Percentiles rank a stretch among this genome's conserved stretches.
Conservation (phyloP, 805 yeast species). For the Candida stauntonica region DNA sequence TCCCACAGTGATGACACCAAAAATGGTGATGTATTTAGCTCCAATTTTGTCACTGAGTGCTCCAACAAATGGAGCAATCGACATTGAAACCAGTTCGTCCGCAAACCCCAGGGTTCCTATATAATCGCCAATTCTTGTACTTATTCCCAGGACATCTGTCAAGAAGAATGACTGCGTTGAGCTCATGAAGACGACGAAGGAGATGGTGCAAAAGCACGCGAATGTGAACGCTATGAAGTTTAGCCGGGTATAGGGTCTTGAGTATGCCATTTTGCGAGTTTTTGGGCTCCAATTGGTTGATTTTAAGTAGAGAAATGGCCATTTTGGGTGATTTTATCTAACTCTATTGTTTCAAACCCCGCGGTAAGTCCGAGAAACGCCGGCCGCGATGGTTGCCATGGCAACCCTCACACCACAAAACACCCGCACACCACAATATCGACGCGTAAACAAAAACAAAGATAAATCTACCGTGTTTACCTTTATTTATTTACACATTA, state of each 20-base stretch:
- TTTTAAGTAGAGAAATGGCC: too few relatives aligned
- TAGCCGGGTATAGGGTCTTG: conserved; percentile 21
- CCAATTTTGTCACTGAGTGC: conserved; percentile 60
- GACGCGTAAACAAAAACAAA: conserved; percentile 17
- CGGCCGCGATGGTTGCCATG: not conserved
- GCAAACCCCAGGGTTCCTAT: conserved; percentile 48
- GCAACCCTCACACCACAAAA: not conserved
- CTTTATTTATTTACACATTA: too few relatives aligned
- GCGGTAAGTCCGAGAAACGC: not conserved
- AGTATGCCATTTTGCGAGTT: conserved; percentile 6
- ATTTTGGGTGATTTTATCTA: too few relatives aligned
- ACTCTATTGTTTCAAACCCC: too few relatives aligned
- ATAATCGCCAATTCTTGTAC: conserved; percentile 36
- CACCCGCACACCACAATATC: conserved; percentile 12
- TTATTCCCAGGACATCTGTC: conserved; percentile 32
- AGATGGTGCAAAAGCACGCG: conserved; percentile 37
- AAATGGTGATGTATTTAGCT: conserved; percentile 45
- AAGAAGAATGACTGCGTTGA: conserved; percentile 42
- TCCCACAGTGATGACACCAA: conserved; percentile 47
- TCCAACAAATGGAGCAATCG: conserved; percentile 58
- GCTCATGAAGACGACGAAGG: conserved; percentile 39
- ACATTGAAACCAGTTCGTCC: conserved; percentile 55
- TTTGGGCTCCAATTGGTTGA: too few relatives aligned
- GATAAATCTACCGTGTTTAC: too few relatives aligned
- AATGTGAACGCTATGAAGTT: conserved; percentile 31